phyloP scores from a whole-genome alignment of 192 early-diverging fungal genomes.

The Backusella liffmaniae region DNA sequence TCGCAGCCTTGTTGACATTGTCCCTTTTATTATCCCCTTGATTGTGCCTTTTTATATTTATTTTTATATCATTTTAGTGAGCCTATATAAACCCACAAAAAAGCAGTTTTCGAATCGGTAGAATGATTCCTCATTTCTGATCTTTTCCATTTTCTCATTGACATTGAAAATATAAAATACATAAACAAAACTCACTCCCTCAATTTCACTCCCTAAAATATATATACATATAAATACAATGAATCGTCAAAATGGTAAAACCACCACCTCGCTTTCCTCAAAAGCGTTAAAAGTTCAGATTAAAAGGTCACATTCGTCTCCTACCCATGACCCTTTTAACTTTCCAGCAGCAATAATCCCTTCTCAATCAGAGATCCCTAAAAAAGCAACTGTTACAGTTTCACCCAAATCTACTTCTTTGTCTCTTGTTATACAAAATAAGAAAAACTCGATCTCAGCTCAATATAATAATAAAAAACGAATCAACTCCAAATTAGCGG shows the following conservation, averaged over 20 bases:
- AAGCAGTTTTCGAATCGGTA: background rate
- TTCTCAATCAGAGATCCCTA: background rate
- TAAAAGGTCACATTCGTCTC: constrained; percentile 16
- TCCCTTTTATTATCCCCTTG: background rate
- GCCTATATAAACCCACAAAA: background rate
- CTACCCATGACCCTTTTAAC: constrained; percentile 10
- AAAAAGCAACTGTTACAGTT: constrained; percentile 12
- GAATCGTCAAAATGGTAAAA: background rate
- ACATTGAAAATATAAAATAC: background rate
- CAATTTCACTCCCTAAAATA: background rate
- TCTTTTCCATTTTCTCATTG: background rate
- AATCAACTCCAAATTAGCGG: background rate
- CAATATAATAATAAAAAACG: background rate
- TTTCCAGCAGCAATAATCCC: background rate
- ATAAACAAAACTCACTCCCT: background rate
- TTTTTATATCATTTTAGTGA: background rate
- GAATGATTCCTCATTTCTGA: constrained; percentile 3
- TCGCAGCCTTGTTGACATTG: constrained; percentile 4
- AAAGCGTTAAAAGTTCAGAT: constrained; percentile 11
- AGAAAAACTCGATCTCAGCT: background rate
- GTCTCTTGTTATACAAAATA: background rate
- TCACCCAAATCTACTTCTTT: background rate
- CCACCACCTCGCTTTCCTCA: constrained; percentile 5
- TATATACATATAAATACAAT: background rate
- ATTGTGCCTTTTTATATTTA: background rate